Percentiles rank a stretch among this genome's conserved stretches.
Evolutionary conservation across 2,329 filamentous ascomycete species (phyloP).

Genomic region (Pezicula neosporulosa): DNA sequence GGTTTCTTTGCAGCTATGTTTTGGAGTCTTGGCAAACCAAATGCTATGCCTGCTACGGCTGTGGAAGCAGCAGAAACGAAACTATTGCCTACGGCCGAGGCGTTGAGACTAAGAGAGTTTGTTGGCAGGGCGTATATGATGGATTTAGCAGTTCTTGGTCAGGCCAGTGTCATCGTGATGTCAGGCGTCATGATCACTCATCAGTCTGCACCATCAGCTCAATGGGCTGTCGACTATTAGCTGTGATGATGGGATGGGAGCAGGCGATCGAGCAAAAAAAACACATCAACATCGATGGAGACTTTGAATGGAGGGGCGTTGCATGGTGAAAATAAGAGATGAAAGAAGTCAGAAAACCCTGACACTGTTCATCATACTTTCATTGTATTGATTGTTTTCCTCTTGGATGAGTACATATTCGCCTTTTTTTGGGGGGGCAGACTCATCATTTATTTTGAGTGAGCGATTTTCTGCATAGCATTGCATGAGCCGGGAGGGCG

Average conservation of each 20-base stretch:
- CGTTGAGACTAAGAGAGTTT: conserved; percentile 67
- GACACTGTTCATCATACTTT: no score
- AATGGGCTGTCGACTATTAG: conserved; percentile 69
- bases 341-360: not conserved
- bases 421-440: no score
- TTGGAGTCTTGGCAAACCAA: conserved; percentile 63
- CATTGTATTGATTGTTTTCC: no score
- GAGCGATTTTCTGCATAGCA: no score
- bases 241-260: conserved; percentile 87
- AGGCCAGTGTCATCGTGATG: conserved; percentile 59
- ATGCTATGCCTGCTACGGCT: conserved; percentile 27
- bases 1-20: conserved; percentile 83
- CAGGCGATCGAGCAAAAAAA: conserved; percentile 52
- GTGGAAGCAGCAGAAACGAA: conserved; percentile 31
- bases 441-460: no score
- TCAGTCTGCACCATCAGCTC: conserved; percentile 78
- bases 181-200: no score
- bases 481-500: no score
- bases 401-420: no score
- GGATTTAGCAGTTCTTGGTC: conserved; percentile 71
- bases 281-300: conserved; percentile 80
- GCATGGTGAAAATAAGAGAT: conserved; percentile 18
- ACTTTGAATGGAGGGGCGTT: conserved; percentile 55
- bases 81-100: conserved; percentile 34
- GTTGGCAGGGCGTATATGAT: conserved; percentile 79